A percentile compares a stretch with the other conserved stretches of the same genome.
Evolutionary conservation across 139 green algal species (phyloP).

Genomic region (Tetraselmis striata): DNA sequence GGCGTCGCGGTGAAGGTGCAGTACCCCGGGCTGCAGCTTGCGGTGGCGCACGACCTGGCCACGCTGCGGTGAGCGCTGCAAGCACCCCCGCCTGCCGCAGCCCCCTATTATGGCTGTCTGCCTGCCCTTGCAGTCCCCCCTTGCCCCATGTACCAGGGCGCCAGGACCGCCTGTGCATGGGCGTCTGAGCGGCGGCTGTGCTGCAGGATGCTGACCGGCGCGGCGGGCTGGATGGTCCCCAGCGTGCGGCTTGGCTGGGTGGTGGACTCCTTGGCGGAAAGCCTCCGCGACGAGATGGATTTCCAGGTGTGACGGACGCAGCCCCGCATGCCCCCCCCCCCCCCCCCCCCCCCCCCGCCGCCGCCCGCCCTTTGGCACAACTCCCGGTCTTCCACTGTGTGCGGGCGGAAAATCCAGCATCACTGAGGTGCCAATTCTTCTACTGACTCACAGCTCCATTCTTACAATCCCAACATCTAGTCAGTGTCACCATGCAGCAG

Average conservation of each 20-base stretch:
- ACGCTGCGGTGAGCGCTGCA: conserved; percentile 29
- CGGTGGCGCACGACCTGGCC: conserved; percentile 60
- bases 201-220: not conserved
- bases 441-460: not conserved
- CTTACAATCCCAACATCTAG: too few relatives aligned
- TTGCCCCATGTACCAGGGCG: not conserved
- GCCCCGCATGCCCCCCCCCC: too few relatives aligned
- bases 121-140: not conserved
- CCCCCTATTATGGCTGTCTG: not conserved
- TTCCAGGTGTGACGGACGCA: conserved; percentile 37
- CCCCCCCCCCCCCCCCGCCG: too few relatives aligned
- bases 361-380: too few relatives aligned
- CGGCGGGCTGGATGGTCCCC: not conserved
- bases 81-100: too few relatives aligned
- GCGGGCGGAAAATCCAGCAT: too few relatives aligned
- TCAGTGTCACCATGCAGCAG: too few relatives aligned
- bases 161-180: not conserved
- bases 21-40: conserved; percentile 51
- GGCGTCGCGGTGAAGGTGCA: conserved; percentile 79
- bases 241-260: conserved; percentile 45
- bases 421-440: not conserved
- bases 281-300: conserved; percentile 76
- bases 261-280: conserved; percentile 54
- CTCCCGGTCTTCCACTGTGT: too few relatives aligned
- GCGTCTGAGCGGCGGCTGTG: not conserved